Base-by-base conservation (phyloP, 164 flowering plant genomes). In the Malania oleifera region DNA sequence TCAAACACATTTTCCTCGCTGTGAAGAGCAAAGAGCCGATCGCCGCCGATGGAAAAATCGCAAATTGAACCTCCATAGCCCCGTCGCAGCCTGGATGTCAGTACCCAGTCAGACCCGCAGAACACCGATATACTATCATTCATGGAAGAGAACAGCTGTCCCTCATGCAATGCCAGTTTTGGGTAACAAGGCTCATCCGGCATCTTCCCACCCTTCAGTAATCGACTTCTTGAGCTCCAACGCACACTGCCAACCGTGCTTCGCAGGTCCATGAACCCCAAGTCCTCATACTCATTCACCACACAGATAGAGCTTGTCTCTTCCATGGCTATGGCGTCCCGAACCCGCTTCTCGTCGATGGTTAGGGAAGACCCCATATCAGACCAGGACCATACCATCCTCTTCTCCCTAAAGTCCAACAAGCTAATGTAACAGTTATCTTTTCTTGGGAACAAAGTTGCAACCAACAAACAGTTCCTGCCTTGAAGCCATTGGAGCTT, bases 1-100 rank as follows among this genome's bases (percentile, higher is more conserved):
- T 91, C 97, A 41, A 91, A 91, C 48, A 87, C 93, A 77, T 91
- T 86, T 52, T 91, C 93, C 57, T 86, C 96, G 18, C 89, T 82
- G 34, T 85, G 96, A 27, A 91, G 82, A 8, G 91, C 91, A 47
- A 87, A 91, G 3, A 91, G 85, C 37, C 93, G 68, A 62, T 87
- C 96, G 0, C 97, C 97, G 0, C 91, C 96, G 0, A 91, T 91
- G 0, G 96, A 86, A 40, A 91, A 87, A 73, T 91, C 96, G 35
- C 89, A 91, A 1, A 91, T 91, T 0, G 97, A 85, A 57, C 97
- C 93, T 10, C 96, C 96, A 64, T 75, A 70, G 52, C 86, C 75
- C 19, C 81, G 64, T 37, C 81, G 52, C 7, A 91, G 82, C 77
- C 93, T 74, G 0, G 96, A 88, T 23, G 97, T 91, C 55, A 87